Conservation (phyloP, 1,284 basidiomycete genomes). For the Boletus subluridellus region DNA sequence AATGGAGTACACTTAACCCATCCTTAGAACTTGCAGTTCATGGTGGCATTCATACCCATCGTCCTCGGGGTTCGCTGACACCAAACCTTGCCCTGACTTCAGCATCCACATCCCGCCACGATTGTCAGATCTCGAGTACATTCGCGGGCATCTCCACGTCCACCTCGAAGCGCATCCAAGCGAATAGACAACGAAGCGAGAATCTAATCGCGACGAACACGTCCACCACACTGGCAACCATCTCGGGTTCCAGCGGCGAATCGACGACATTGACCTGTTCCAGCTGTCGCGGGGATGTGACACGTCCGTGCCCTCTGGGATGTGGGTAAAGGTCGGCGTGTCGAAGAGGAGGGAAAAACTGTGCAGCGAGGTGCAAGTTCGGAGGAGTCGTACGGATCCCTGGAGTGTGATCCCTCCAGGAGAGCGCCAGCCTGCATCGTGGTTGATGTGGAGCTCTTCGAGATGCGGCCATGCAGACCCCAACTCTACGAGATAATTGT, state of each 20-base stretch:
- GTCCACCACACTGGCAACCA: background rate
- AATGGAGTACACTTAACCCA: too few relatives aligned
- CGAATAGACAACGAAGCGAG: background rate
- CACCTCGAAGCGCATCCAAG: background rate
- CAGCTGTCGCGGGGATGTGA: too few relatives aligned
- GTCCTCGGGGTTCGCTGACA: background rate
- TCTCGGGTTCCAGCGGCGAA: background rate
- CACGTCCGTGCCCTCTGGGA: too few relatives aligned
- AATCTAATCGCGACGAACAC: background rate
- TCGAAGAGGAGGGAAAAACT: too few relatives aligned
- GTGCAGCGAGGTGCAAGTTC: background rate
- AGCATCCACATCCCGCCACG: background rate
- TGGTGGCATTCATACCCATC: too few relatives aligned
- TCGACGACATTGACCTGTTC: background rate
- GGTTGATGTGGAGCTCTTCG: background rate
- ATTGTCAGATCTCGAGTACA: background rate
- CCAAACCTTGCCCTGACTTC: background rate
- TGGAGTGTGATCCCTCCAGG: background rate
- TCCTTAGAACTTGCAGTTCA: too few relatives aligned
- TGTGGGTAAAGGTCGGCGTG: too few relatives aligned
- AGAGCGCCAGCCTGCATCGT: background rate
- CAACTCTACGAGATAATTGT: background rate
- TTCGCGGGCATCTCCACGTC: background rate
- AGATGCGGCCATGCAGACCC: constrained; percentile 6
- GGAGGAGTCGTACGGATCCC: constrained; percentile 4